phyloP scores from a whole-genome alignment of 2,329 filamentous ascomycete species.

The Neofusicoccum sp. region DNA sequence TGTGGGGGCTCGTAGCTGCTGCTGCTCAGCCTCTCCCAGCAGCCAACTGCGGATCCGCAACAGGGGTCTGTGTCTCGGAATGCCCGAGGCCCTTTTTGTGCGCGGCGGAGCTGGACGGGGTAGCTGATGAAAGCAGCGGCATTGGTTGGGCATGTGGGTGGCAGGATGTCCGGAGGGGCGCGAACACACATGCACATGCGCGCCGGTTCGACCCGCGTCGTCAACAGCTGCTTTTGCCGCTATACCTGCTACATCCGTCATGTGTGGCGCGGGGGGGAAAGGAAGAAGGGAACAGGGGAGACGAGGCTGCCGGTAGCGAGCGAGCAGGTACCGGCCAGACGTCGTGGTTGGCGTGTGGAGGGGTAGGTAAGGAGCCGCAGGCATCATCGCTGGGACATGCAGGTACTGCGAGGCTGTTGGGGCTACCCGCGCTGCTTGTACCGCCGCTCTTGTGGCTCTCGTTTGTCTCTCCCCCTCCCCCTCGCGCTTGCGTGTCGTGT shows the following conservation, averaged over 20 bases:
- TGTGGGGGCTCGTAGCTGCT: neutral
- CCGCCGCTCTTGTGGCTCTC: neutral
- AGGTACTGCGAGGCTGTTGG: neutral
- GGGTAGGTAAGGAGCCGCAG: neutral
- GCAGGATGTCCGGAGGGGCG: too few species aligned
- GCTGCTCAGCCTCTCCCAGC: neutral
- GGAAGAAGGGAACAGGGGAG: too few species aligned
- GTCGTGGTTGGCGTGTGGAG: neutral
- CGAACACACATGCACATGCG: too few species aligned
- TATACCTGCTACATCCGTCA: too few species aligned
- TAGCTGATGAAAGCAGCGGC: too few species aligned
- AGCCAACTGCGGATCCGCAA: neutral
- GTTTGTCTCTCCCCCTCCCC: neutral
- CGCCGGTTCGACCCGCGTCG: too few species aligned
- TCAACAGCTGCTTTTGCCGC: too few species aligned
- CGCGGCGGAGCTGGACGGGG: too few species aligned
- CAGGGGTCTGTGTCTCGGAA: neutral
- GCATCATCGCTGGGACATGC: conserved; percentile 1
- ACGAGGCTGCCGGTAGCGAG: too few species aligned
- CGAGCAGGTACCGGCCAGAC: too few species aligned
- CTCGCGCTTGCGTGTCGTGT: neutral
- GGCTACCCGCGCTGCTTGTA: neutral
- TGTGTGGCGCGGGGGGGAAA: too few species aligned
- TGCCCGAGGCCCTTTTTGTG: neutral
- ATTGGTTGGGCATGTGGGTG: too few species aligned